Conservation (phyloP, 2,329 filamentous ascomycete species). For the Esteya vermicola region DNA sequence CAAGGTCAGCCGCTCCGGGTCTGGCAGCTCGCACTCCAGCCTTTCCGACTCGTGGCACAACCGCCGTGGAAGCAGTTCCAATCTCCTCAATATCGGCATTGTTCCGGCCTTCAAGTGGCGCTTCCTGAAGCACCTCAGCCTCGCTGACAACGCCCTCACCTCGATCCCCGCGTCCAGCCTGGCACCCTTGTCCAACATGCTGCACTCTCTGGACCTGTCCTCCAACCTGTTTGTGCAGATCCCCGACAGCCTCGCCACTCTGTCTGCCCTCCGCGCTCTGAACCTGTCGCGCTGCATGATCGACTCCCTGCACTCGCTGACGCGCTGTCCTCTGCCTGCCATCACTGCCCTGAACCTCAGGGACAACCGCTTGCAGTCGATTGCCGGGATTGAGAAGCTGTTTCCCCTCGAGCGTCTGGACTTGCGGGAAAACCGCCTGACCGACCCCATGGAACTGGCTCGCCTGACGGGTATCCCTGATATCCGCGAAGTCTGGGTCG, state of each 20-base stretch:
- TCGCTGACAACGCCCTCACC: constrained; percentile 84
- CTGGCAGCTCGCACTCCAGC: constrained; percentile 82
- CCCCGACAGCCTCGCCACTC: constrained; percentile 73
- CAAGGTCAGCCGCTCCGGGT: constrained; percentile 74
- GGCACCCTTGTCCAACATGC: constrained; percentile 67
- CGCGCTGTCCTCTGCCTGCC: constrained; percentile 74
- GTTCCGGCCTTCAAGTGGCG: constrained; percentile 86
- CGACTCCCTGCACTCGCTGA: constrained; percentile 76
- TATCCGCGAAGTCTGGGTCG: constrained; percentile 82
- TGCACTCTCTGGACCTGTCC: constrained; percentile 86
- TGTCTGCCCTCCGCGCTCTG: constrained; percentile 78
- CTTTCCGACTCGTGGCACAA: constrained; percentile 51
- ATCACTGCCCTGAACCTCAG: constrained; percentile 88
- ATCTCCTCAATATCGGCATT: constrained; percentile 55
- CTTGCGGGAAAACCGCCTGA: constrained; percentile 75
- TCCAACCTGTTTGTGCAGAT: constrained; percentile 89
- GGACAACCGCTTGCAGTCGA: constrained; percentile 71
- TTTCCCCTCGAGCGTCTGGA: constrained; percentile 82
- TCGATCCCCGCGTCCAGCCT: constrained; percentile 63
- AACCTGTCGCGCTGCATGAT: constrained; percentile 98
- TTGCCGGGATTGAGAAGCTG: constrained; percentile 81
- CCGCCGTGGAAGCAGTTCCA: constrained; percentile 61
- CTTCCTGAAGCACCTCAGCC: constrained; percentile 79
- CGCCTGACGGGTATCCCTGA: constrained; percentile 82
- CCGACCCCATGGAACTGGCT: constrained; percentile 83